Percentiles rank a stretch among this genome's conserved stretches.
Evolutionary conservation across 1,139 yeast species (phyloP).

Genomic region (Debaryomyces coudertii): DNA sequence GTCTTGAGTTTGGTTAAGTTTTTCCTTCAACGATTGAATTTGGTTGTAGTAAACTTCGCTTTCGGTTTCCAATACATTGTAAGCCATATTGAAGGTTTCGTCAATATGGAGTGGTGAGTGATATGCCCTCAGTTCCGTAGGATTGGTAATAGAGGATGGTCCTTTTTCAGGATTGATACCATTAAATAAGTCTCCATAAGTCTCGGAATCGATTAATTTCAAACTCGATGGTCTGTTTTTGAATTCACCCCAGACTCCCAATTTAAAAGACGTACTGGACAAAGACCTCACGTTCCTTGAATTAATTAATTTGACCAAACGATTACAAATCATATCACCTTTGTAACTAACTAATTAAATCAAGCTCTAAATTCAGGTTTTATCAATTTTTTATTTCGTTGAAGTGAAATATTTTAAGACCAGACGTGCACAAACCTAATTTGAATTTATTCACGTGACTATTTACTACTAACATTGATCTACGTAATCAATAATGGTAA

Average conservation of each 20-base stretch:
- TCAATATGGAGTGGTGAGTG: slow-evolving; percentile 69
- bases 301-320: slow-evolving; percentile 7
- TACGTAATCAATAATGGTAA: background rate
- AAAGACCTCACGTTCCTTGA: slow-evolving; percentile 14
- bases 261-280: slow-evolving; percentile 12
- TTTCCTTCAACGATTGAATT: slow-evolving; percentile 21
- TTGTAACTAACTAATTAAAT: background rate
- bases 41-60: slow-evolving; percentile 24
- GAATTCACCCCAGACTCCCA: slow-evolving; percentile 55
- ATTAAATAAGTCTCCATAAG: slow-evolving; percentile 38
- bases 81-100: slow-evolving; percentile 72
- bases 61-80: slow-evolving; percentile 58
- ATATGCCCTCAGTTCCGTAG: slow-evolving; percentile 40
- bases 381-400: slow-evolving; percentile 1
- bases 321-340: slow-evolving; percentile 7
- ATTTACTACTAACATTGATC: background rate
- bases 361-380: background rate
- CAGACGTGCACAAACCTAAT: slow-evolving; percentile 1
- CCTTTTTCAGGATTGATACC: slow-evolving; percentile 35
- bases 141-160: slow-evolving; percentile 31
- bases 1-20: slow-evolving; percentile 11
- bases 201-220: slow-evolving; percentile 32
- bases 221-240: slow-evolving; percentile 44
- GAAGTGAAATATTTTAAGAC: slow-evolving; percentile 7
- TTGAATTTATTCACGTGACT: slow-evolving; percentile 1